These are phyloP conservation scores for Cinchona pubescens DNA, from an alignment of 257 asterid genomes.

Conservation along the genomic window DNA sequence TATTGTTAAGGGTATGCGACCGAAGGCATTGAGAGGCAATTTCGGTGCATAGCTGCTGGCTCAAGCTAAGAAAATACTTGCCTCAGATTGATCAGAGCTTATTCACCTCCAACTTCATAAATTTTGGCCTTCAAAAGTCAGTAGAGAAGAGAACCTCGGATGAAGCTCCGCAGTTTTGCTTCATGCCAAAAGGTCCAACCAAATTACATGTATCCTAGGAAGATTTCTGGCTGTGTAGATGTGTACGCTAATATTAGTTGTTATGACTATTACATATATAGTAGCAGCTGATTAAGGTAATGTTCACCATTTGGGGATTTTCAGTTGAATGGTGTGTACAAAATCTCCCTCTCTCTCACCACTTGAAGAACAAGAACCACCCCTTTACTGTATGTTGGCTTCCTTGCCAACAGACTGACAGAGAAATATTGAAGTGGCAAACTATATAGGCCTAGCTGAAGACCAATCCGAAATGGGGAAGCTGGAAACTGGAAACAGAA, in stretches of 20 bases:
- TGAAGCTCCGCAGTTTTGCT: too few species aligned
- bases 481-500: neutral
- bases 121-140: neutral
- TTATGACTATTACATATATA: too few species aligned
- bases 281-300: too few species aligned
- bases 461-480: neutral
- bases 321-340: neutral
- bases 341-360: neutral
- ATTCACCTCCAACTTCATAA: neutral
- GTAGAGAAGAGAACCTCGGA: neutral
- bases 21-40: neutral
- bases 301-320: neutral
- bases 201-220: too few species aligned
- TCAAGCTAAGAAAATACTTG: neutral
- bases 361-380: neutral
- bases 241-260: too few species aligned
- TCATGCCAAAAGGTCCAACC: neutral
- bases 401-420: neutral
- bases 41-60: neutral
- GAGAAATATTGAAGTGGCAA: too few species aligned
- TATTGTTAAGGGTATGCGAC: neutral
- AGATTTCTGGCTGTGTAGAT: too few species aligned
- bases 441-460: too few species aligned
- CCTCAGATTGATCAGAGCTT: neutral
- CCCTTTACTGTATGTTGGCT: neutral